These are phyloP conservation scores for Emydomyces testavorans DNA, from an alignment of 2,329 filamentous ascomycete genomes.

Conservation along the genomic window DNA sequence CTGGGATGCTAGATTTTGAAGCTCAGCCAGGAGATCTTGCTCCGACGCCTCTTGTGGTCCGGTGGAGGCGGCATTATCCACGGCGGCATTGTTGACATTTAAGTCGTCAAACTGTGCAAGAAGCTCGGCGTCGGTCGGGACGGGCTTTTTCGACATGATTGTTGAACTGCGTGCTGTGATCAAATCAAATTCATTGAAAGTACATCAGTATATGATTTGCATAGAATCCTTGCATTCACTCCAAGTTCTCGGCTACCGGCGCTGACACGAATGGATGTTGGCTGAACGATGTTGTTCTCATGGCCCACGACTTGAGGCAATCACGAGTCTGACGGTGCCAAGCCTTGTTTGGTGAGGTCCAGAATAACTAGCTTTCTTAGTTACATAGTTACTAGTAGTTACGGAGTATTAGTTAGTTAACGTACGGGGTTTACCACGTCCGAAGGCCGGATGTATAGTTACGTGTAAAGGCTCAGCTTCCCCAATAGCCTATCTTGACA, in stretches of 20 bases:
- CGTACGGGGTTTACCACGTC: too few relatives aligned
- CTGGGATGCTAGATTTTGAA: slow-evolving; percentile 67
- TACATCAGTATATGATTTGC: not conserved
- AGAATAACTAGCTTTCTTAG: too few relatives aligned
- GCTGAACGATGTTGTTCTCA: not conserved
- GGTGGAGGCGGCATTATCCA: not conserved
- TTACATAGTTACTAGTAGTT: too few relatives aligned
- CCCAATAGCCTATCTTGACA: too few relatives aligned
- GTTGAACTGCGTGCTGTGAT: not conserved
- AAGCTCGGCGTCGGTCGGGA: slow-evolving; percentile 38
- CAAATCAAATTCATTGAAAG: not conserved
- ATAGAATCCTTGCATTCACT: not conserved
- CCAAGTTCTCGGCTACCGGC: not conserved
- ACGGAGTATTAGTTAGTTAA: too few relatives aligned
- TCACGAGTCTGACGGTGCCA: slow-evolving; percentile 1
- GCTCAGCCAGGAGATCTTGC: slow-evolving; percentile 74
- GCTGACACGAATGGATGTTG: not conserved
- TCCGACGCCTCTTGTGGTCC: slow-evolving; percentile 28
- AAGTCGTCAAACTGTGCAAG: slow-evolving; percentile 41
- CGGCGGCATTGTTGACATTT: slow-evolving; percentile 25
- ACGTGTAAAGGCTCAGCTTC: too few relatives aligned
- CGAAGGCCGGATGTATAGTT: too few relatives aligned
- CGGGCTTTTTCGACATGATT: slow-evolving; percentile 23
- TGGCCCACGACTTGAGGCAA: not conserved
- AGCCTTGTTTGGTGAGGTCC: not conserved